Conservation (phyloP, 306 rosid species). For the Malus orientalis region DNA sequence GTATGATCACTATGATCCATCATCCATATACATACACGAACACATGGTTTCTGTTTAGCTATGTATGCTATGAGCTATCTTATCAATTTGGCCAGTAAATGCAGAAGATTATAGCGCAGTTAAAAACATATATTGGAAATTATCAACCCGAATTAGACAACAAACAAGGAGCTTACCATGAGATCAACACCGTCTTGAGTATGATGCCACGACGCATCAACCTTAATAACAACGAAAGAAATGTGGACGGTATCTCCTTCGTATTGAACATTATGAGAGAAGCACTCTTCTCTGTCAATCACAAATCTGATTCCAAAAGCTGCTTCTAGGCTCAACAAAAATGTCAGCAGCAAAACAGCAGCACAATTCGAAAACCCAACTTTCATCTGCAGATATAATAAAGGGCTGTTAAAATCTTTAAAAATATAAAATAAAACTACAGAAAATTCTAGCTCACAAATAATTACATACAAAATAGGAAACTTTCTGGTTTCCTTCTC, state of each 20-base stretch:
- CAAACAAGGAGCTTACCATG: conserved; percentile 27
- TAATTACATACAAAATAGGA: not conserved
- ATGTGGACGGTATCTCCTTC: conserved; percentile 55
- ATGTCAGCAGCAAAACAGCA: conserved; percentile 18
- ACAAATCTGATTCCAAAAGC: conserved; percentile 65
- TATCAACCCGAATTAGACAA: not conserved
- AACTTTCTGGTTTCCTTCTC: not conserved
- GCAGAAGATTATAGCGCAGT: not conserved
- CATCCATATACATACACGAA: not conserved
- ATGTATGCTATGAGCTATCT: not conserved
- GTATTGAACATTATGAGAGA: conserved; percentile 36
- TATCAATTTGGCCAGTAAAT: not conserved
- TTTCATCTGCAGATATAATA: conserved; percentile 30
- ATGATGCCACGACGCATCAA: conserved; percentile 46
- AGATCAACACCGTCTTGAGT: conserved; percentile 47
- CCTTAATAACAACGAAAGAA: conserved; percentile 58
- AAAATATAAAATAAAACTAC: too few species aligned
- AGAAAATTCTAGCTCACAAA: not conserved
- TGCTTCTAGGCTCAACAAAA: conserved; percentile 22
- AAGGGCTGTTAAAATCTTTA: not conserved
- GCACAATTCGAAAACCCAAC: conserved; percentile 16
- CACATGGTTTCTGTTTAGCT: not conserved
- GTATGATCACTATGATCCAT: not conserved
- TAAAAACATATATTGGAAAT: not conserved
- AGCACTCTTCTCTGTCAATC: conserved; percentile 59